Evolutionary conservation across 164 flowering plant species (phyloP), one percentile per base, ranked within the genome.

Genomic region (Vitis rotundifolia): DNA sequence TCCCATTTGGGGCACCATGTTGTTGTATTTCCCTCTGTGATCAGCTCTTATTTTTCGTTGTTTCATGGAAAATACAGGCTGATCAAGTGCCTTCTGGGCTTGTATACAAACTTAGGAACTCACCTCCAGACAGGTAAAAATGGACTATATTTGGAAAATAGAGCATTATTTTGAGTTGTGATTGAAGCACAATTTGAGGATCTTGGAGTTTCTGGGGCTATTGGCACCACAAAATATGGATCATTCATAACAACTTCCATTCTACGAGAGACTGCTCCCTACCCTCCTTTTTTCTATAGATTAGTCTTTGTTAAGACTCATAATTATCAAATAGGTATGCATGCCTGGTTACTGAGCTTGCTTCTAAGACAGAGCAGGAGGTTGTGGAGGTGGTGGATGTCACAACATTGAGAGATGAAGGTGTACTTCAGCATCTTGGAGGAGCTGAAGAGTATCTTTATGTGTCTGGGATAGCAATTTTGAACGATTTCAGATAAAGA

Each of bases 1-100:
- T 3, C 12, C 12, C 56, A 7, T 53, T 53, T 12, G 16, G 56
- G 44, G 44, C 44, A 31, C 56, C 56, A 53, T 53, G 56, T 51
- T 28, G 6, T 10, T 62, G 8, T 57, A 13, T 50, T 70, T 59
- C 18, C 16, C 12, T 63, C 29, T 3, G 56, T 48, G 26, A n/a
- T 11, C 37, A 16, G 9, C 28, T 26, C 11, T 56, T 18, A 37
- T 64, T 48, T 50, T 22, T 11, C 14, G 37, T 2, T 47, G 50
- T 54, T 19, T 12, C 11, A 26, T 63, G 13, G 16, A 28, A 37
- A 7, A 29, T 31, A 63, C 86, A 94, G 97, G 98, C 92, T 61
- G 98, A n/a, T n/a, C n/a, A 94, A 74, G 98, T 94, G 73, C 87
- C 89, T 61, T 70, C 97, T 19, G 95, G 84, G 44, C 87, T 93